A percentile compares a stretch with the other conserved stretches of the same genome.
Conservation (phyloP, 2,329 filamentous ascomycete species). For the Ascocoryne sarcoides region DNA sequence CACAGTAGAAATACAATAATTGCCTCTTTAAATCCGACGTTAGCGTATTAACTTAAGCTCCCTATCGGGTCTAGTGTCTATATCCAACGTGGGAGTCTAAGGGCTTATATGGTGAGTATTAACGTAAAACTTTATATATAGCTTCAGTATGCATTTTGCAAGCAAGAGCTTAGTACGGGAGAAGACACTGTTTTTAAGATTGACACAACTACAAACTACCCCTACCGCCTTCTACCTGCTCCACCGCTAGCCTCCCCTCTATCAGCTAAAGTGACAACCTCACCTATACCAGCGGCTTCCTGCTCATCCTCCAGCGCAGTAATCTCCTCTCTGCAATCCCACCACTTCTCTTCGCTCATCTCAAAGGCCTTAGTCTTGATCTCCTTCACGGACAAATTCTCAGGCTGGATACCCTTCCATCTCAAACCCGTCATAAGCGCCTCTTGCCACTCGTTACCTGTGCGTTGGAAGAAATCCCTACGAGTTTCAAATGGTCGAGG, state of each 20-base stretch:
- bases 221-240: conserved; percentile 23
- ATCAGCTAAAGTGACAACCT: conserved; percentile 82
- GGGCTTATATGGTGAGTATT: too few relatives aligned
- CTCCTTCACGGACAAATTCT: conserved; percentile 74
- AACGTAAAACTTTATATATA: too few relatives aligned
- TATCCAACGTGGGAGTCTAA: too few relatives aligned
- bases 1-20: too few relatives aligned
- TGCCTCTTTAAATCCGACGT: too few relatives aligned
- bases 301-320: conserved; percentile 88
- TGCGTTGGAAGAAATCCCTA: conserved; percentile 85
- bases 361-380: conserved; percentile 86
- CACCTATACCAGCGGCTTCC: conserved; percentile 76
- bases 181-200: too few relatives aligned
- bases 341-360: conserved; percentile 94
- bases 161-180: too few relatives aligned
- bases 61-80: too few relatives aligned
- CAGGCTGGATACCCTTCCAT: conserved; percentile 56
- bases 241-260: conserved; percentile 42
- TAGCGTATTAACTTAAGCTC: too few relatives aligned
- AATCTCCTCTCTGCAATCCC: conserved; percentile 94
- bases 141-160: too few relatives aligned
- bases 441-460: conserved; percentile 85
- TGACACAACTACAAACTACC: too few relatives aligned
- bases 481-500: conserved; percentile 64
- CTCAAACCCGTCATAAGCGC: conserved; percentile 67